Percentiles rank a stretch among this genome's conserved stretches.
Conservation (phyloP, 768 basidiomycete species). For the Lentinula edodes region DNA sequence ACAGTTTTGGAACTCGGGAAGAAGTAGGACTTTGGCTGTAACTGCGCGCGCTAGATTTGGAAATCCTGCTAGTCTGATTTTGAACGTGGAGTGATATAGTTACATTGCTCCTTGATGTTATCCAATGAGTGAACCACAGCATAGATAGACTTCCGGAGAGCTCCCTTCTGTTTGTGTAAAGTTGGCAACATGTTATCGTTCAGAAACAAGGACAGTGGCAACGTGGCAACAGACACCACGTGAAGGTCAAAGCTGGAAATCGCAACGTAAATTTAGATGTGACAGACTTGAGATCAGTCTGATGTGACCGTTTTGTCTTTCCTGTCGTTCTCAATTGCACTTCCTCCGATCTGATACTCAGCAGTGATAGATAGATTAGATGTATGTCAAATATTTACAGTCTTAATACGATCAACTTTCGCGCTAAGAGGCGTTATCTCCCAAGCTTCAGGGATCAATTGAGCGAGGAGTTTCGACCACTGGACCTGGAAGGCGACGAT, state of each 20-base stretch:
- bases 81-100: conserved; percentile 5
- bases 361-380: too few species aligned
- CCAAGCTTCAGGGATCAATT: neutral
- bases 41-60: conserved; percentile 39
- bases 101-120: conserved; percentile 60
- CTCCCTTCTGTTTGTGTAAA: conserved; percentile 46
- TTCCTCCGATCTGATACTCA: too few species aligned
- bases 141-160: conserved; percentile 46
- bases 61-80: conserved; percentile 4
- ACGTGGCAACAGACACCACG: neutral
- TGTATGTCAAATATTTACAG: too few species aligned
- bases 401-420: too few species aligned
- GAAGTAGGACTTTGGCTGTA: conserved; percentile 37
- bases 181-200: neutral
- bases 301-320: too few species aligned
- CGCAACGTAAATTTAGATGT: neutral
- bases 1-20: conserved; percentile 45
- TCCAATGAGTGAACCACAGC: conserved; percentile 40
- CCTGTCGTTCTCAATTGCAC: too few species aligned
- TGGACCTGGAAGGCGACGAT: neutral
- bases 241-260: neutral
- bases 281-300: too few species aligned
- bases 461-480: neutral
- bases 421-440: too few species aligned
- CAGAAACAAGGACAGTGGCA: neutral